Evolutionary conservation across 2,329 filamentous ascomycete genomes (phyloP).

Genomic region (Dactylellina drechsleri): DNA sequence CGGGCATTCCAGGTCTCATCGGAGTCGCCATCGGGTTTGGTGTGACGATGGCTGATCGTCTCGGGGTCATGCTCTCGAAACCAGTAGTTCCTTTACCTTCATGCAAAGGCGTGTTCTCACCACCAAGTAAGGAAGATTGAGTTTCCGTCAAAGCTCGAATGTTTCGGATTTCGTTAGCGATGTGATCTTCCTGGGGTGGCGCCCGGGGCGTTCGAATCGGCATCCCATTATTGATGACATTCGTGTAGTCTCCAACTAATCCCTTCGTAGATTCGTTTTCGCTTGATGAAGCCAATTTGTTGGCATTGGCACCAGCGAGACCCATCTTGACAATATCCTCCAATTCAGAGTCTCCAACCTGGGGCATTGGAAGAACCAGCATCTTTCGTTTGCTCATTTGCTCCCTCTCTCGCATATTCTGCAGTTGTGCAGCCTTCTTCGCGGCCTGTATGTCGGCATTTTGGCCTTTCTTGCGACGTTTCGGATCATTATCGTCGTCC

Average conservation of each 20-base stretch:
- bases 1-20: slow-evolving; percentile 76
- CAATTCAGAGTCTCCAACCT: slow-evolving; percentile 90
- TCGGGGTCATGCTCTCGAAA: slow-evolving; percentile 84
- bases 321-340: slow-evolving; percentile 99
- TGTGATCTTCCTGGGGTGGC: slow-evolving; percentile 90
- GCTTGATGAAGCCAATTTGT: slow-evolving; percentile 75
- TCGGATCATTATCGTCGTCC: slow-evolving; percentile 79
- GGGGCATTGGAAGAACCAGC: slow-evolving; percentile 84
- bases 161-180: slow-evolving; percentile 95
- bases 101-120: slow-evolving; percentile 89
- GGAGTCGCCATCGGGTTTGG: slow-evolving; percentile 96
- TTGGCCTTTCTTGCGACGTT: slow-evolving; percentile 75
- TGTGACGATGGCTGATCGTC: slow-evolving; percentile 83
- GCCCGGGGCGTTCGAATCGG: slow-evolving; percentile 93
- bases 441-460: slow-evolving; percentile 77
- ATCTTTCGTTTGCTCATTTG: slow-evolving; percentile 91
- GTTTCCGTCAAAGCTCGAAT: slow-evolving; percentile 92
- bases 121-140: slow-evolving; percentile 89
- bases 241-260: slow-evolving; percentile 85
- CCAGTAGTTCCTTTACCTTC: slow-evolving; percentile 85
- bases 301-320: slow-evolving; percentile 88
- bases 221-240: slow-evolving; percentile 76
- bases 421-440: slow-evolving; percentile 90
- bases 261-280: slow-evolving; percentile 87
- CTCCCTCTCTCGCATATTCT: slow-evolving; percentile 93